phyloP scores from a whole-genome alignment of 1,284 basidiomycete genomes.

The Volvariella surrecta region DNA sequence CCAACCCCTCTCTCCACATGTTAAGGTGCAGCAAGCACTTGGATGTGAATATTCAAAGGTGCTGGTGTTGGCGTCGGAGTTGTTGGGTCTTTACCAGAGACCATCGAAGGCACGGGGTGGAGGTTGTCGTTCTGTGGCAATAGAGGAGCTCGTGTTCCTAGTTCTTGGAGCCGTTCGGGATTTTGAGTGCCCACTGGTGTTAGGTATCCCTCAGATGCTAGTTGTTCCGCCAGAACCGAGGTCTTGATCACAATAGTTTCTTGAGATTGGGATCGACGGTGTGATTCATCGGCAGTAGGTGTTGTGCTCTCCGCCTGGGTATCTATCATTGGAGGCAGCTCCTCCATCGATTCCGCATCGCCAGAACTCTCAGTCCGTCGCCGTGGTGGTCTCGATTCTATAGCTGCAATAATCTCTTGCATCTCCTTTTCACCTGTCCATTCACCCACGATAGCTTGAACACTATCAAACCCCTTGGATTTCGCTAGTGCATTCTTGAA shows the following conservation, averaged over 20 bases:
- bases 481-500: constrained; percentile 47
- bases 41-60: too few relatives aligned
- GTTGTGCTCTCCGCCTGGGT: neutral
- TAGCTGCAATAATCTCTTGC: constrained; percentile 40
- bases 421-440: constrained; percentile 60
- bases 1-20: too few relatives aligned
- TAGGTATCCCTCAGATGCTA: constrained; percentile 8
- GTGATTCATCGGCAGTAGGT: neutral
- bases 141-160: constrained; percentile 30
- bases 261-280: neutral
- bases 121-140: constrained; percentile 20
- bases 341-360: neutral
- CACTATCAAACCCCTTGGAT: constrained; percentile 60
- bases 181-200: constrained; percentile 37
- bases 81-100: constrained; percentile 31
- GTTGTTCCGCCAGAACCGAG: neutral
- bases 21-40: too few relatives aligned
- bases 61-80: constrained; percentile 41
- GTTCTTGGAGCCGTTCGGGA: constrained; percentile 28
- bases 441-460: constrained; percentile 46
- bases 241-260: neutral
- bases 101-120: constrained; percentile 22
- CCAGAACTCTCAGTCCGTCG: constrained; percentile 21
- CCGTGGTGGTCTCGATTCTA: constrained; percentile 37
- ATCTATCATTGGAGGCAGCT: neutral